phyloP scores from a whole-genome alignment of 1,284 basidiomycete genomes.

The Ganoderma resinaceum region DNA sequence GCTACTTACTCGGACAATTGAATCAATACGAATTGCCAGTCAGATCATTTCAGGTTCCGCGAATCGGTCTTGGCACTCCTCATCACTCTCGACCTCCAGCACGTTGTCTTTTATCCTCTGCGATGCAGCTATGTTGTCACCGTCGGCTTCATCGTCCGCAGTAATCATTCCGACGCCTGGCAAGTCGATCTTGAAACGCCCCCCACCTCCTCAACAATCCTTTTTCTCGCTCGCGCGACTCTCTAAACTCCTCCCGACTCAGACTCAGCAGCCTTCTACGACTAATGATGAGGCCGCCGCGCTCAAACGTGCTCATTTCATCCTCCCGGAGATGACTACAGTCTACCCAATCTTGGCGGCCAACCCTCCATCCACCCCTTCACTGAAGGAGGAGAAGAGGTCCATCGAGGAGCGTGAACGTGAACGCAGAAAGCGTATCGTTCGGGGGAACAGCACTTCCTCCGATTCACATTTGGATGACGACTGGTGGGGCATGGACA shows the following conservation, averaged over 20 bases:
- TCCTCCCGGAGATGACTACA: slow-evolving; percentile 81
- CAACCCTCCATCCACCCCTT: slow-evolving; percentile 80
- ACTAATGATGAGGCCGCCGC: slow-evolving; percentile 54
- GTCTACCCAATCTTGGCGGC: slow-evolving; percentile 86
- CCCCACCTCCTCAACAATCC: slow-evolving; percentile 69
- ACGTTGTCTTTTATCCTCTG: slow-evolving; percentile 16
- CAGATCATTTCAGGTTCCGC: slow-evolving; percentile 17
- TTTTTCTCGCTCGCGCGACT: slow-evolving; percentile 71
- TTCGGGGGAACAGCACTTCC: slow-evolving; percentile 58
- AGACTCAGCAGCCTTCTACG: slow-evolving; percentile 37
- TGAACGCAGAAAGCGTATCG: slow-evolving; percentile 66
- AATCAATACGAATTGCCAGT: slow-evolving; percentile 4
- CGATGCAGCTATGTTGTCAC: slow-evolving; percentile 45
- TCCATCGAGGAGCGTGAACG: slow-evolving; percentile 71
- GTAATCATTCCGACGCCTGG: slow-evolving; percentile 78
- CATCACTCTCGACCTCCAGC: slow-evolving; percentile 19
- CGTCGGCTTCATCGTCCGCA: slow-evolving; percentile 74
- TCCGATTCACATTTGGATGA: slow-evolving; percentile 45
- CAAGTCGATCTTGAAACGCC: slow-evolving; percentile 81
- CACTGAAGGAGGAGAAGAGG: slow-evolving; percentile 77
- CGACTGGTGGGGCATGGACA: slow-evolving; percentile 84
- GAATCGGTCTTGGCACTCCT: slow-evolving; percentile 7
- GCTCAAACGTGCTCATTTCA: slow-evolving; percentile 86
- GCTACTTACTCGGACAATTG: neutral
- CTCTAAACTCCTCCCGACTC: slow-evolving; percentile 67